Evolutionary conservation across 2,329 filamentous ascomycete genomes (phyloP).

Genomic region (Aureobasidium leucospermi): DNA sequence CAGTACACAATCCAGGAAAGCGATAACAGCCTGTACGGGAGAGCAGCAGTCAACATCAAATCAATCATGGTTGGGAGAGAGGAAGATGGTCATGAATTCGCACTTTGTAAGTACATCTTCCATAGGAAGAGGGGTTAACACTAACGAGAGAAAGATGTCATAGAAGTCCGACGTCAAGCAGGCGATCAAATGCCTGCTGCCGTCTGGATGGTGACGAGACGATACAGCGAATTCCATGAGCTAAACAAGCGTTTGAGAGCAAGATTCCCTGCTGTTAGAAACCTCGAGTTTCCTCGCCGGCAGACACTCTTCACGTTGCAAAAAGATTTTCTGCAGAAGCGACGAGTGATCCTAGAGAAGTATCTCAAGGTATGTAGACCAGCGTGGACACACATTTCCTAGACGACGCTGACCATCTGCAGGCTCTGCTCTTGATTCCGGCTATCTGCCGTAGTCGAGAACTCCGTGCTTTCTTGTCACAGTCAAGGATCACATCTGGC

Average conservation of each 20-base stretch:
- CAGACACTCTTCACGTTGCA: slow-evolving; percentile 95
- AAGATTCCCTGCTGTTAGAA: slow-evolving; percentile 78
- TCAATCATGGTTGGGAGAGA: slow-evolving; percentile 88
- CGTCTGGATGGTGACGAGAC: slow-evolving; percentile 82
- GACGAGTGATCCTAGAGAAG: slow-evolving; percentile 72
- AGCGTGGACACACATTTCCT: background rate
- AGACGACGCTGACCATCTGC: background rate
- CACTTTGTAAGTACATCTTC: slow-evolving; percentile 55
- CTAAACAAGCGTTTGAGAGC: slow-evolving; percentile 82
- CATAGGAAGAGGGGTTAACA: background rate
- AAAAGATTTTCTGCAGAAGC: slow-evolving; percentile 88
- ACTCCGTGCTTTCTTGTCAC: slow-evolving; percentile 83
- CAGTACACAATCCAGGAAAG: slow-evolving; percentile 97
- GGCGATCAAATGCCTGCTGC: slow-evolving; percentile 97
- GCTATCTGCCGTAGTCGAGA: slow-evolving; percentile 93
- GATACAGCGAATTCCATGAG: slow-evolving; percentile 96
- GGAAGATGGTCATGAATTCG: slow-evolving; percentile 87
- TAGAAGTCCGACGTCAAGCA: slow-evolving; percentile 83
- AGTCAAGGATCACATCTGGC: slow-evolving; percentile 64
- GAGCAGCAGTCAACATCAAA: slow-evolving; percentile 82
- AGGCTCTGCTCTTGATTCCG: slow-evolving; percentile 65
- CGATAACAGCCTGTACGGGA: slow-evolving; percentile 92
- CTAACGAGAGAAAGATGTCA: slow-evolving; percentile 51
- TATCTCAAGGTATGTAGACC: slow-evolving; percentile 52
- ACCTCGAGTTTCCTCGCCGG: slow-evolving; percentile 84